Evolutionary conservation across 1,284 basidiomycete genomes (phyloP), one percentile per base, ranked within the genome.

Genomic region (Abortiporus biennis): DNA sequence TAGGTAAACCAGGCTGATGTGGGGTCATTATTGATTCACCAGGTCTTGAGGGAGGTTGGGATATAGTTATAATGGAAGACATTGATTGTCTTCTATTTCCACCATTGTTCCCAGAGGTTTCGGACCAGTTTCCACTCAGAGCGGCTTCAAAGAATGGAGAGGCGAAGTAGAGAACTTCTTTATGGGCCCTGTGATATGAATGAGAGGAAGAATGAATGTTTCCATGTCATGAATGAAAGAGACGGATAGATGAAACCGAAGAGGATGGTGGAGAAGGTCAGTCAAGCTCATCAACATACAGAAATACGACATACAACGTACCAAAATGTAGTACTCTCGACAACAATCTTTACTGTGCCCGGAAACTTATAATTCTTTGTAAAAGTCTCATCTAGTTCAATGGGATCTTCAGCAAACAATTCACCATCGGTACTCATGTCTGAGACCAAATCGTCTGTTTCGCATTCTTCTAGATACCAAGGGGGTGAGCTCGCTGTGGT

Each of bases 71-170:
- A 31, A 87, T 69, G 38, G 85, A 87, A 17, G 86, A 87, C 67
- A 85, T 78, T 42, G 82, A 86, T 24, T 71, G 73, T 13, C 81
- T 84, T 36, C 83, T 68, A 15, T 78, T 77, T 4, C 57, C 27
- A 13, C 17, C 15, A 13, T 21, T 83, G 58, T 84, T 83, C 15
- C 78, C 75, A 38, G 50, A 55, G 2, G 66, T 87, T 61, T 87
- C 84, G 5, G 80, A 78, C 84, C 84, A 89, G 52, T 83, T 73
- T 3, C 88, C 88, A 48, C 80, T 85, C 36, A 92, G 66, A 16
- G 86, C 84, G 11, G 85, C 85, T 59, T 89, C 82, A 57, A 92
- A 92, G 68, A 92, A 92, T 0, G 88, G 85, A 3, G 85, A 88
- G 1, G 86, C 83, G 55, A 89, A 91, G 57, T 83, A 83, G 3